Evolutionary conservation across 768 basidiomycete species (phyloP), one percentile per base, ranked within the genome.

Genomic region (Kwoniella botswanensis): DNA sequence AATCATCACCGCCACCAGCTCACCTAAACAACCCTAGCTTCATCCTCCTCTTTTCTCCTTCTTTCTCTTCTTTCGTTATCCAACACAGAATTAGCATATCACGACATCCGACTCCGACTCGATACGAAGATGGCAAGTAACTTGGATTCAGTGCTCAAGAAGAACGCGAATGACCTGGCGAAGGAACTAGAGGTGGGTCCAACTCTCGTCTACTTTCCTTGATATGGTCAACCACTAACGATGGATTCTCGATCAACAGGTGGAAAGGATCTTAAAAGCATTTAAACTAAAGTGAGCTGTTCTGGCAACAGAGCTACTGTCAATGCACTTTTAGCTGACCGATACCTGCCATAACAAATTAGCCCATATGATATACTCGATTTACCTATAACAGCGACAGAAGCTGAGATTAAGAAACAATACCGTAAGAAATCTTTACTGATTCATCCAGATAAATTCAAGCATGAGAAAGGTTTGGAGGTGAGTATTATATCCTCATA

Each of bases 361-460:
- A 96, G 94, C 82, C 93, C 97, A 50, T 99, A 98, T 84, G 96
- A 98, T 82, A 90, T 95, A 68, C 86, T 99, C 74, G 91, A 93
- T 85, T 86, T 99, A 86, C 63, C 90, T 87, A 74, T 78, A 3
- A 65, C 75, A 13, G 83, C 81, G 13, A 78, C 91, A 10, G 86
- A 89, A 26, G 90, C 93, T 66, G 95, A 92, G 41, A 88, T 98
- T 80, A 97, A 97, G 87, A 92, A 89, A 85, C 91, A 89, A 83
- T 86, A 85, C 69, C 77, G 86, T 58, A 85, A 84, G 72, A 85
- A 84, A 69, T 85, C 84, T 2, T 76, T 86, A 55, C 72, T 97
- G 84, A 98, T 99, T 79, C 97, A 99, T 87, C 97, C 97, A 72
- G 97, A 99, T 87, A 99, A 98, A 87, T 91, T 92, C 77, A 86